A percentile compares a stretch with the other conserved stretches of the same genome.
Evolutionary conservation across 768 basidiomycete species (phyloP).

Genomic region (Pulveroboletus sp.): DNA sequence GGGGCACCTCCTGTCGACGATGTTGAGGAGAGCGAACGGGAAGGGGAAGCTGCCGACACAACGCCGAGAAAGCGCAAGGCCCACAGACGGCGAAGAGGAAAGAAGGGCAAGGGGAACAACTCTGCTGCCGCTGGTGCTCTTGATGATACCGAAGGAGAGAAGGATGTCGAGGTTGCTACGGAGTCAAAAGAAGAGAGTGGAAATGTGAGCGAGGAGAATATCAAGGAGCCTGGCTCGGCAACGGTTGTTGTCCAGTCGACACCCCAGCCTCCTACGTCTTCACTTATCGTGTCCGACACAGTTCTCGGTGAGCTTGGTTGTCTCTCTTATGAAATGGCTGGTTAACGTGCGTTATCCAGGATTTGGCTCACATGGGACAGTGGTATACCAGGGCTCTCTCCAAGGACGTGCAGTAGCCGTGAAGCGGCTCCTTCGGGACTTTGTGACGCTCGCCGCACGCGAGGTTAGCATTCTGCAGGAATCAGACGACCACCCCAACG

Average conservation of each 20-base stretch:
- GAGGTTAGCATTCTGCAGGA: conserved; percentile 95
- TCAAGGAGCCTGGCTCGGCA: conserved; percentile 4
- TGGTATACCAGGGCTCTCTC: conserved; percentile 92
- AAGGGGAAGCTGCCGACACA: conserved; percentile 38
- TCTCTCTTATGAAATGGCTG: neutral
- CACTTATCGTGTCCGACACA: conserved; percentile 68
- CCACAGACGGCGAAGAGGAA: conserved; percentile 45
- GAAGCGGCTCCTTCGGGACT: conserved; percentile 92
- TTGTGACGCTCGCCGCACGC: conserved; percentile 89
- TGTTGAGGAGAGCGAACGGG: conserved; percentile 61
- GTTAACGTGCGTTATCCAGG: conserved; percentile 45
- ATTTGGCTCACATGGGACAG: conserved; percentile 94
- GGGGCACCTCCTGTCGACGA: conserved; percentile 28
- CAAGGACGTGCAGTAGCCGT: conserved; percentile 98
- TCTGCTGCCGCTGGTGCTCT: conserved; percentile 6
- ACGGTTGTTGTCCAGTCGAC: conserved; percentile 26
- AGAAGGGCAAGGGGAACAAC: conserved; percentile 46
- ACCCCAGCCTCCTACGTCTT: conserved; percentile 35
- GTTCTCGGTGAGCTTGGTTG: conserved; percentile 59
- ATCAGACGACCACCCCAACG: conserved; percentile 97
- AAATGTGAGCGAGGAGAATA: conserved; percentile 17
- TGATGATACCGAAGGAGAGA: conserved; percentile 26
- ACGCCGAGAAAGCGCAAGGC: conserved; percentile 42
- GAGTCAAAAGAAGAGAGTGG: conserved; percentile 37
- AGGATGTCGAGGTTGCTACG: conserved; percentile 18